Conservation (phyloP, 2,329 filamentous ascomycete species). For the Tolypocladium endophyticum region DNA sequence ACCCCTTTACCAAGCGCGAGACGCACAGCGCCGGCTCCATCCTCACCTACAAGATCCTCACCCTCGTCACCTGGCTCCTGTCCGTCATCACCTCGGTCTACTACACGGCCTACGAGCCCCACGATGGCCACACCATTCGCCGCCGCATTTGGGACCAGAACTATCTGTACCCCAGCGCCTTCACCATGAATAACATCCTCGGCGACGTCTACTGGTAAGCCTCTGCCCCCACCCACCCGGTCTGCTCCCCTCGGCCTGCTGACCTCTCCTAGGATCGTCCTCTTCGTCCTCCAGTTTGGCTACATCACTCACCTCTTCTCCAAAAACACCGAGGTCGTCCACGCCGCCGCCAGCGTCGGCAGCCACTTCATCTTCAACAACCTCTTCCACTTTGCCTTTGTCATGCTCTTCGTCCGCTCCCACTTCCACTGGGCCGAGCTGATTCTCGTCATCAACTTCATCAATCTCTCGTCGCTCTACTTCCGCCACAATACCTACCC, state of each 20-base stretch:
- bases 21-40: slow-evolving; percentile 51
- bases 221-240: not conserved
- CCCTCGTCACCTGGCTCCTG: slow-evolving; percentile 63
- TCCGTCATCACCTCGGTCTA: slow-evolving; percentile 63
- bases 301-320: slow-evolving; percentile 73
- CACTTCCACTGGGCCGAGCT: slow-evolving; percentile 69
- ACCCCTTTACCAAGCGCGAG: slow-evolving; percentile 66
- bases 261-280: slow-evolving; percentile 46
- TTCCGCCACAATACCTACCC: slow-evolving; percentile 67
- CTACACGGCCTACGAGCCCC: slow-evolving; percentile 57
- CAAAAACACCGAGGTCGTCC: slow-evolving; percentile 48
- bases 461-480: slow-evolving; percentile 70
- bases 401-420: slow-evolving; percentile 70
- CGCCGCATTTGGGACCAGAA: slow-evolving; percentile 70
- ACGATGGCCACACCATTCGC: slow-evolving; percentile 47
- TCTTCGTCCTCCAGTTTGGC: slow-evolving; percentile 65
- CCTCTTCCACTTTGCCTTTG: slow-evolving; percentile 68
- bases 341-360: slow-evolving; percentile 65
- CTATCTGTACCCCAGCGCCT: slow-evolving; percentile 54
- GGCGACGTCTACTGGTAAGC: slow-evolving; percentile 65
- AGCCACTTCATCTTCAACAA: slow-evolving; percentile 82
- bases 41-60: slow-evolving; percentile 65
- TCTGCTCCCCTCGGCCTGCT: not conserved
- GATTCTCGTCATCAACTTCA: slow-evolving; percentile 68
- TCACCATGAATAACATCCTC: slow-evolving; percentile 59